Evolutionary conservation across 805 yeast genomes (phyloP).

Genomic region (Suhomyces canberraensis): DNA sequence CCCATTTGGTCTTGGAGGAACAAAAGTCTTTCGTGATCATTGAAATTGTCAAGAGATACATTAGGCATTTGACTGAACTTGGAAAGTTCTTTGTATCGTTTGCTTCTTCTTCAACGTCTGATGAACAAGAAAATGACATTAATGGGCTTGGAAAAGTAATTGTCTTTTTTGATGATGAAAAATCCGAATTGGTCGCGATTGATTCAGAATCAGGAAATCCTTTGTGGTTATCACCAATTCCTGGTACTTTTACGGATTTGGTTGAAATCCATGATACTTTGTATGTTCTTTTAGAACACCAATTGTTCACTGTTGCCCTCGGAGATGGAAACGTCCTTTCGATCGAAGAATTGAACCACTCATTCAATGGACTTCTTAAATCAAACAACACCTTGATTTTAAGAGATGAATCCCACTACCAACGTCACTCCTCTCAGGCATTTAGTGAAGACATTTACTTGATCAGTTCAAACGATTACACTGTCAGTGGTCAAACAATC

Average conservation of each 20-base stretch:
- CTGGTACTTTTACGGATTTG: constrained; percentile 8
- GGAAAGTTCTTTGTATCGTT: constrained; percentile 23
- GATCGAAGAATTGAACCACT: neutral
- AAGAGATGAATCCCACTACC: neutral
- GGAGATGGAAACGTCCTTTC: constrained; percentile 16
- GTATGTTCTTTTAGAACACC: constrained; percentile 11
- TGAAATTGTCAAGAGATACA: constrained; percentile 16
- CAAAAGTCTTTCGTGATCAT: constrained; percentile 8
- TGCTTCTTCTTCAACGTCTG: neutral
- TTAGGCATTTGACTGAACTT: constrained; percentile 32
- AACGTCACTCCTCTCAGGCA: neutral
- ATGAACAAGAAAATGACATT: neutral
- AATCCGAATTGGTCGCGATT: constrained; percentile 7
- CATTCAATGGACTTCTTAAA: neutral
- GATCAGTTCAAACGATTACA: constrained; percentile 9
- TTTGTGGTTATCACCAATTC: neutral
- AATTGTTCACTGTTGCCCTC: constrained; percentile 9
- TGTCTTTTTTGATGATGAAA: constrained; percentile 21
- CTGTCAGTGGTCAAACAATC: constrained; percentile 22
- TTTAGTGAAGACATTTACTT: constrained; percentile 11
- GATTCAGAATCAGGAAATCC: constrained; percentile 8
- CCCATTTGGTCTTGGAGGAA: constrained; percentile 32
- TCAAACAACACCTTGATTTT: constrained; percentile 1
- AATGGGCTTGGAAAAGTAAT: constrained; percentile 32
- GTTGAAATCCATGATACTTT: constrained; percentile 13